These are phyloP conservation scores for Hanseniaspora guilliermondii DNA, from an alignment of 805 yeast species.

Conservation along the genomic window DNA sequence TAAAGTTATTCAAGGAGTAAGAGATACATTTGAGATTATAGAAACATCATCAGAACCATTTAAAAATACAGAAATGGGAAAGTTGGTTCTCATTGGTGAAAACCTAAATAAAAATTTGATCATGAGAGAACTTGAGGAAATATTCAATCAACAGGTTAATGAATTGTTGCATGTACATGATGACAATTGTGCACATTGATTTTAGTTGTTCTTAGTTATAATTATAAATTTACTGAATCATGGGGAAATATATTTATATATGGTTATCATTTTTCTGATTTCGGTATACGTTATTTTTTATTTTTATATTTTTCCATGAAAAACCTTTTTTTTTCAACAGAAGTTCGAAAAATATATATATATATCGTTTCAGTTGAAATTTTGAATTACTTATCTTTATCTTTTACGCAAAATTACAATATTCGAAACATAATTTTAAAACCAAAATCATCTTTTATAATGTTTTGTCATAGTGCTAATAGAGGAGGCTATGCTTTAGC, in stretches of 20 bases:
- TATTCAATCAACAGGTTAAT: neutral
- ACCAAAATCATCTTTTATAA: neutral
- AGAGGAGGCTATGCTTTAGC: neutral
- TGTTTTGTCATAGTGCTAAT: neutral
- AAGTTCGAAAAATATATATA: neutral
- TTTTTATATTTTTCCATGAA: neutral
- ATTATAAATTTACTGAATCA: neutral
- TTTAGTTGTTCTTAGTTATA: neutral
- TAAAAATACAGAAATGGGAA: constrained; percentile 34
- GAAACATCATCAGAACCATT: constrained; percentile 27
- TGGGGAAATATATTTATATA: neutral
- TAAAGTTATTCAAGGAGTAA: constrained; percentile 75
- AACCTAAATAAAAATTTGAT: constrained; percentile 33
- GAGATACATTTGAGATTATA: constrained; percentile 78
- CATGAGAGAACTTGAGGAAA: constrained; percentile 15
- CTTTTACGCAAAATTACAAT: too few relatives aligned
- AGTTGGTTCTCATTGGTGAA: constrained; percentile 68
- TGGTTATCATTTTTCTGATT: neutral
- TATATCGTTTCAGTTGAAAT: too few relatives aligned
- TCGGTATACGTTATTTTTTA: too few relatives aligned
- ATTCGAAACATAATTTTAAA: too few relatives aligned
- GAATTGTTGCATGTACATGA: neutral
- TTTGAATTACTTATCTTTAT: too few relatives aligned
- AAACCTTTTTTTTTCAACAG: neutral
- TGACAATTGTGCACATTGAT: neutral